These are phyloP conservation scores for Pseudoscleropodium purum DNA, from an alignment of 225 moss, liverwort and hornwort genomes.

Conservation along the genomic window DNA sequence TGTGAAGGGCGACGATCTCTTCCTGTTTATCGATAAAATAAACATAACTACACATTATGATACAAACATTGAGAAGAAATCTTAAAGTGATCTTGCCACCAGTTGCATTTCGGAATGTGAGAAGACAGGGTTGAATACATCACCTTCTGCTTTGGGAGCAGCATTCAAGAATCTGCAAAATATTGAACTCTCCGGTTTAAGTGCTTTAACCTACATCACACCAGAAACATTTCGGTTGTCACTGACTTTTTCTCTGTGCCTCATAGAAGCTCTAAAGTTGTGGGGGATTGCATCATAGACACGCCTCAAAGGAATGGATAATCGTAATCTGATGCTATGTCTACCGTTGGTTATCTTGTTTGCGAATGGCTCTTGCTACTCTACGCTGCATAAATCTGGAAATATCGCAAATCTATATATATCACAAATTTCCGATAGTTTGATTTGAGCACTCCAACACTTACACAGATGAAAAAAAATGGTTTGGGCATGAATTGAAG, in stretches of 20 bases:
- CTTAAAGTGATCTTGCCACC: not conserved
- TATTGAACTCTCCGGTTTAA: not conserved
- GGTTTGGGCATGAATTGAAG: not conserved
- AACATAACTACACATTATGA: not conserved
- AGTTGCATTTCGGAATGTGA: not conserved
- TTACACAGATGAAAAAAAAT: not conserved
- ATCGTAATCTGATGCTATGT: not conserved
- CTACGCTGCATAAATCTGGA: not conserved
- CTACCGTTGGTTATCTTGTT: not conserved
- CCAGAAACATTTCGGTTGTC: not conserved
- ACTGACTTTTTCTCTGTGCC: not conserved
- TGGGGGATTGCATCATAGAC: not conserved
- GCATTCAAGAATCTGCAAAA: conserved; percentile 6
- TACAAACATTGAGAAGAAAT: not conserved
- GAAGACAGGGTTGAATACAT: not conserved
- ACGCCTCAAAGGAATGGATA: not conserved
- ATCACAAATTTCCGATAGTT: not conserved
- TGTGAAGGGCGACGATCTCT: not conserved
- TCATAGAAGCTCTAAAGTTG: not conserved
- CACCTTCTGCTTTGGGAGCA: conserved; percentile 17
- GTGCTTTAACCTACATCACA: conserved; percentile 7
- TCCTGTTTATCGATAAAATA: not conserved
- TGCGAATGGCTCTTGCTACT: not conserved
- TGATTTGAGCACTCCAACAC: not conserved
- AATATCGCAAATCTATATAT: not conserved